Evolutionary conservation across 441 rosid species (phyloP).

Genomic region (Aquilaria agallochum): DNA sequence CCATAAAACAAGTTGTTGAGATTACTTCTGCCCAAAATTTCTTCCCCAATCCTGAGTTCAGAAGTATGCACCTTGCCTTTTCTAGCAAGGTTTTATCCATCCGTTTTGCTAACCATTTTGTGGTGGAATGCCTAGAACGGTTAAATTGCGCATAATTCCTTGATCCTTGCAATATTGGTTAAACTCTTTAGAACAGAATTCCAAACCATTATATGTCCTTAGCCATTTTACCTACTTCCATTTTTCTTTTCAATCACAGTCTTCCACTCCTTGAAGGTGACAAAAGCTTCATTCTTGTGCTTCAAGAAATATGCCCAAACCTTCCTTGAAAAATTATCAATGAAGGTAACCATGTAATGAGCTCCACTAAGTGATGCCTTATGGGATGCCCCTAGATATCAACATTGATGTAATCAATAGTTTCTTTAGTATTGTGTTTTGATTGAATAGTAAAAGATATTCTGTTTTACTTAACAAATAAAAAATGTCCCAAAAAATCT

Average conservation of each 20-base stretch:
- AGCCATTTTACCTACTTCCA: neutral
- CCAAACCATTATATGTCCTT: too few species aligned
- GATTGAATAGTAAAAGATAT: too few species aligned
- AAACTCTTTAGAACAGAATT: too few species aligned
- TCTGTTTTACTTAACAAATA: too few species aligned
- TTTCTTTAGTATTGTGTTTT: neutral
- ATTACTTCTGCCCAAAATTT: neutral
- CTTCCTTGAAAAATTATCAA: neutral
- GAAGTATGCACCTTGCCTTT: neutral
- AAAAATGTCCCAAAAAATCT: neutral
- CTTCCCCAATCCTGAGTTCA: neutral
- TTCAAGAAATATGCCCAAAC: too few species aligned
- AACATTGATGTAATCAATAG: neutral
- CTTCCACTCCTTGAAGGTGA: neutral
- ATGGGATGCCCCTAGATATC: neutral
- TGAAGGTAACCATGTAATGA: neutral
- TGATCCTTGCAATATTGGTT: too few species aligned
- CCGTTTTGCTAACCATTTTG: neutral
- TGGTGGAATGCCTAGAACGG: neutral
- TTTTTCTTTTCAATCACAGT: neutral
- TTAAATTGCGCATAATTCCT: neutral
- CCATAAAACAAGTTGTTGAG: neutral
- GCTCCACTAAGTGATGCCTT: neutral
- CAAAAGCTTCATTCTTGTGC: neutral
- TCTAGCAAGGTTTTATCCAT: too few species aligned